Percentiles rank a stretch among this genome's conserved stretches.
These are phyloP conservation scores for Tylopilus rubrobrunneus DNA, from an alignment of 768 basidiomycete genomes.

Conservation along the genomic window DNA sequence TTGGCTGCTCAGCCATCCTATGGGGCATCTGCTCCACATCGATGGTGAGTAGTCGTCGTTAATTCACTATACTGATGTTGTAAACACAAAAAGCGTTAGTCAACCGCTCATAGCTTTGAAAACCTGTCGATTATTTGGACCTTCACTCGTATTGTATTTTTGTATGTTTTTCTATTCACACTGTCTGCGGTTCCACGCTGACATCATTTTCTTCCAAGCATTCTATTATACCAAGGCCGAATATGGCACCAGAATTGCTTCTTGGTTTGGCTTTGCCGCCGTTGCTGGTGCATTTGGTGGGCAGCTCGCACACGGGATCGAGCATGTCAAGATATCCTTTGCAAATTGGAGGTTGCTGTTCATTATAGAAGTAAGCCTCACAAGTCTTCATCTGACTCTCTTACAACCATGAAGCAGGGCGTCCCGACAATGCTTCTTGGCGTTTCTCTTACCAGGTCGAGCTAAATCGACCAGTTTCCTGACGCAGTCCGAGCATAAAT, in stretches of 20 bases:
- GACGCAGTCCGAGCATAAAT: conserved; percentile 31
- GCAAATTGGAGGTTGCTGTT: conserved; percentile 40
- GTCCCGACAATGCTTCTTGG: conserved; percentile 41
- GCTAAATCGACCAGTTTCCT: conserved; percentile 33
- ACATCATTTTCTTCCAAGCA: conserved; percentile 27
- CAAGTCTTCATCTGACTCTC: background rate
- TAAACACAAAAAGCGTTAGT: conserved; percentile 13
- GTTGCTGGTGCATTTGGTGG: conserved; percentile 56
- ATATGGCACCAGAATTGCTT: conserved; percentile 44
- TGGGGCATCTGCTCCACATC: conserved; percentile 73
- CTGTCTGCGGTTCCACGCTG: conserved; percentile 13
- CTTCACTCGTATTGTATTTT: conserved; percentile 31
- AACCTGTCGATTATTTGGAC: conserved; percentile 20
- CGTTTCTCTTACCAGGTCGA: conserved; percentile 28
- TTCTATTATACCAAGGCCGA: conserved; percentile 49
- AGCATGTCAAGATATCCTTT: conserved; percentile 30
- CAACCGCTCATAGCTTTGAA: conserved; percentile 24
- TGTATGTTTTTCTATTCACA: conserved; percentile 11
- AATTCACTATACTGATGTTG: background rate
- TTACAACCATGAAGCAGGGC: conserved; percentile 40
- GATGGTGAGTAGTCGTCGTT: conserved; percentile 43
- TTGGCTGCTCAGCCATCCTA: conserved; percentile 62
- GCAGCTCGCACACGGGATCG: conserved; percentile 52
- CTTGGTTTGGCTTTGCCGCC: conserved; percentile 55
- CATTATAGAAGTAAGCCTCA: conserved; percentile 14